phyloP scores from a whole-genome alignment of 441 rosid genomes.

The Aquilaria agallochum region DNA sequence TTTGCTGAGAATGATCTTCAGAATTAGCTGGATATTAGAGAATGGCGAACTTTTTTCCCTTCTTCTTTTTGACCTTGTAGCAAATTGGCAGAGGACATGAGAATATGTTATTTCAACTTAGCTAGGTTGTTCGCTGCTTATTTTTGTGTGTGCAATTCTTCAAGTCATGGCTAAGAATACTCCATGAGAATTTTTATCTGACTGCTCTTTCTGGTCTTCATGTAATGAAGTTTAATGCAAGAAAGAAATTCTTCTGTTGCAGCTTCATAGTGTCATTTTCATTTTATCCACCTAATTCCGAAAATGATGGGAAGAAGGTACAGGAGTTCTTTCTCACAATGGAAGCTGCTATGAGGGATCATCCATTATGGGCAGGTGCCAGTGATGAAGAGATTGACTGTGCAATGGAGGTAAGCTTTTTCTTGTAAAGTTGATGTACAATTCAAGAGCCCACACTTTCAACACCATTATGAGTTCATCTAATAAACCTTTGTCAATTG shows the following conservation, averaged over 20 bases:
- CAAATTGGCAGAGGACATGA: no score
- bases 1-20: no score
- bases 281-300: conserved; percentile 37
- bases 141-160: background rate
- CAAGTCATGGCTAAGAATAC: background rate
- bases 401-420: conserved; percentile 42
- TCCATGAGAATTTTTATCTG: background rate
- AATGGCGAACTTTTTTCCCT: no score
- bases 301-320: conserved; percentile 42
- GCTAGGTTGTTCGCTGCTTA: background rate
- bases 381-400: conserved; percentile 36
- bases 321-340: conserved; percentile 40
- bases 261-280: conserved; percentile 61
- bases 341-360: conserved; percentile 43
- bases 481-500: no score
- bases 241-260: conserved; percentile 16
- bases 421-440: background rate
- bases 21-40: no score
- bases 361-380: conserved; percentile 43
- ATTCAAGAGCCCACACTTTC: no score
- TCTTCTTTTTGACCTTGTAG: no score
- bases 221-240: background rate
- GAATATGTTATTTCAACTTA: background rate
- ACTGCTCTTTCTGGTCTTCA: background rate
- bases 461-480: no score